Conservation (phyloP, 305 asterid genomes). For the Fraxinus dipetala region DNA sequence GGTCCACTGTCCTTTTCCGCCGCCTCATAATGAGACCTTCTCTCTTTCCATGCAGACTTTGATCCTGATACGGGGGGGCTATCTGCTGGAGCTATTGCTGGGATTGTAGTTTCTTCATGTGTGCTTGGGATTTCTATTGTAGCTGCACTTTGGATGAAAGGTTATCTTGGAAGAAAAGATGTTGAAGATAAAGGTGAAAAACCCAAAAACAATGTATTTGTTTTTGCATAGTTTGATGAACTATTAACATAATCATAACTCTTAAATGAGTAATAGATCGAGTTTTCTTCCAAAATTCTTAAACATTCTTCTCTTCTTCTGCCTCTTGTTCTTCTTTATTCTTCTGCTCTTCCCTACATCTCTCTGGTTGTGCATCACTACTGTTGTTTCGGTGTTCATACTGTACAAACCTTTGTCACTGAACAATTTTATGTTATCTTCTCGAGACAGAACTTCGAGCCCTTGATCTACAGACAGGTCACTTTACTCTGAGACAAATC, state of each 20-base stretch:
- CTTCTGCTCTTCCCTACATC: neutral
- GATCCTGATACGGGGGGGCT: slow-evolving; percentile 46
- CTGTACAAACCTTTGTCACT: neutral
- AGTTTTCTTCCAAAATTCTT: neutral
- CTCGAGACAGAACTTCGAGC: slow-evolving; percentile 67
- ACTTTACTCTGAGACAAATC: slow-evolving; percentile 68
- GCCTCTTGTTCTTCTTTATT: neutral
- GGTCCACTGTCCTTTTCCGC: slow-evolving; percentile 4
- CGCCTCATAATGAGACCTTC: slow-evolving; percentile 11
- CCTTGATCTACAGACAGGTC: slow-evolving; percentile 83
- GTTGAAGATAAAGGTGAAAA: slow-evolving; percentile 58
- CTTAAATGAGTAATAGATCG: neutral
- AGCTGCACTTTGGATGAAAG: slow-evolving; percentile 55
- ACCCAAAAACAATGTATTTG: neutral
- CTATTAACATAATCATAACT: neutral
- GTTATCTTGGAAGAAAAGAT: slow-evolving; percentile 51
- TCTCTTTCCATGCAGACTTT: slow-evolving; percentile 47
- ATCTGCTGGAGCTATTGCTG: slow-evolving; percentile 64
- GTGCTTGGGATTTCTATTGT: slow-evolving; percentile 37
- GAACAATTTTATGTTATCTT: slow-evolving; percentile 12
- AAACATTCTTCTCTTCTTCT: neutral
- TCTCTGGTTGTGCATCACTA: neutral
- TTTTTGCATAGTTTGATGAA: neutral
- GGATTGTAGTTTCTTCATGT: slow-evolving; percentile 56
- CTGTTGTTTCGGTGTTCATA: neutral